Percentiles rank a stretch among this genome's conserved stretches.
These are phyloP conservation scores for Phycomyces nitens DNA, from an alignment of 192 early-diverging fungal species.

Conservation along the genomic window DNA sequence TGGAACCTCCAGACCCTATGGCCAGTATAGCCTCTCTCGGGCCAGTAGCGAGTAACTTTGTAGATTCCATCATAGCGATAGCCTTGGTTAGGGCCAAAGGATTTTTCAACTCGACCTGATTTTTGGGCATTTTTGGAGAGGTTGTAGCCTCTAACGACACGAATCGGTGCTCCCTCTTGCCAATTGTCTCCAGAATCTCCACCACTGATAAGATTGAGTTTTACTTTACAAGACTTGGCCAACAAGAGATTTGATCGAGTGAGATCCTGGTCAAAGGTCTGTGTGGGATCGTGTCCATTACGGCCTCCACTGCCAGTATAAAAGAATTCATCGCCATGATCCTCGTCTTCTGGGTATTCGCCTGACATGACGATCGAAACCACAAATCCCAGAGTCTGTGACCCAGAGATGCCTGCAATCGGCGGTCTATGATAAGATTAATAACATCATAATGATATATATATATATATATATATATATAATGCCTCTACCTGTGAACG, in stretches of 20 bases:
- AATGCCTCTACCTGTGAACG: neutral
- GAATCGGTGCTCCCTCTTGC: conserved; percentile 45
- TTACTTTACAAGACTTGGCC: conserved; percentile 49
- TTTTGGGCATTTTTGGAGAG: conserved; percentile 44
- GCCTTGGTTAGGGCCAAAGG: conserved; percentile 41
- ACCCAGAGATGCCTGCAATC: conserved; percentile 61
- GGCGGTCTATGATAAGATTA: conserved; percentile 45
- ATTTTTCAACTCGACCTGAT: conserved; percentile 20
- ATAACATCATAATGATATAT: too few species aligned
- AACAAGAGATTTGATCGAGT: conserved; percentile 53
- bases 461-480: neutral
- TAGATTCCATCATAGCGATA: conserved; percentile 63
- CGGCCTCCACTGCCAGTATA: conserved; percentile 69
- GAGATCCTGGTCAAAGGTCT: conserved; percentile 61
- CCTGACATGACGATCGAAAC: conserved; percentile 58
- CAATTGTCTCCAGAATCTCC: conserved; percentile 43
- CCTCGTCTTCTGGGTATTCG: conserved; percentile 67
- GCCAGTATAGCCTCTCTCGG: conserved; percentile 41
- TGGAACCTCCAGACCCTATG: conserved; percentile 53
- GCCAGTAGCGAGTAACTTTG: conserved; percentile 59
- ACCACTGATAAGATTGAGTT: conserved; percentile 33
- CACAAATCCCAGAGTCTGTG: conserved; percentile 38
- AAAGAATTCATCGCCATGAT: conserved; percentile 57
- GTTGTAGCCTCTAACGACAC: conserved; percentile 49
- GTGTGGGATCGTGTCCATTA: conserved; percentile 48